Percentiles rank a stretch among this genome's conserved stretches.
Evolutionary conservation across 371 early-diverging fungal genomes (phyloP).

Genomic region (Rhizopus stolonifer): DNA sequence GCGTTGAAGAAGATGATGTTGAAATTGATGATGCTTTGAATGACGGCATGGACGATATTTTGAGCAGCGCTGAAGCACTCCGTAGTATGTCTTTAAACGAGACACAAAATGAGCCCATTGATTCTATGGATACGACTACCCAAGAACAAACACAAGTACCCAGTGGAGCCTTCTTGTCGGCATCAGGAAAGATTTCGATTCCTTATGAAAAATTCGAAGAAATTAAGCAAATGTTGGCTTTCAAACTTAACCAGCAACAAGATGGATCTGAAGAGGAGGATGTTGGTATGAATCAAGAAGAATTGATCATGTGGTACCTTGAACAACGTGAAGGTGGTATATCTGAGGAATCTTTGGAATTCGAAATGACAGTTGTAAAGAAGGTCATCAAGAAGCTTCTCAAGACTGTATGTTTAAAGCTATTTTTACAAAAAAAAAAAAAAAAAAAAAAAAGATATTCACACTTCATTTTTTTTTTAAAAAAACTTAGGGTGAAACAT

Average conservation of each 20-base stretch:
- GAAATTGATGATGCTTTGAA: conserved; percentile 57
- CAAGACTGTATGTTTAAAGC: conserved; percentile 57
- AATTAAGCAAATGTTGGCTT: conserved; percentile 70
- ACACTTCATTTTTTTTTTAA: not conserved
- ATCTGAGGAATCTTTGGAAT: conserved; percentile 67
- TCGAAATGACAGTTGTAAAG: conserved; percentile 69
- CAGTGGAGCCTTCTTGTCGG: conserved; percentile 18
- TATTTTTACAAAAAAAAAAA: too few relatives aligned
- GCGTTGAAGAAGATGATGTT: conserved; percentile 89
- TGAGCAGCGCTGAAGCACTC: conserved; percentile 39
- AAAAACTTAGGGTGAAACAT: conserved; percentile 46
- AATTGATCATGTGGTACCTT: conserved; percentile 84
- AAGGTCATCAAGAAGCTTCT: conserved; percentile 80
- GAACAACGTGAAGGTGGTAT: conserved; percentile 73
- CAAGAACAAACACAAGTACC: conserved; percentile 32
- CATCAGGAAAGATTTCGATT: conserved; percentile 47
- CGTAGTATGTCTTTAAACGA: conserved; percentile 31
- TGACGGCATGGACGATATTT: conserved; percentile 39
- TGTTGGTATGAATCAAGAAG: conserved; percentile 66
- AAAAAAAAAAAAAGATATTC: not conserved
- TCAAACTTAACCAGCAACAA: conserved; percentile 57
- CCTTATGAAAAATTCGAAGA: conserved; percentile 80
- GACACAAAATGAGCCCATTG: not conserved
- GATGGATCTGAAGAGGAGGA: conserved; percentile 36
- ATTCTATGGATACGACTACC: not conserved